Conservation (phyloP, 2,329 filamentous ascomycete genomes). For the Talaromyces sp. region DNA sequence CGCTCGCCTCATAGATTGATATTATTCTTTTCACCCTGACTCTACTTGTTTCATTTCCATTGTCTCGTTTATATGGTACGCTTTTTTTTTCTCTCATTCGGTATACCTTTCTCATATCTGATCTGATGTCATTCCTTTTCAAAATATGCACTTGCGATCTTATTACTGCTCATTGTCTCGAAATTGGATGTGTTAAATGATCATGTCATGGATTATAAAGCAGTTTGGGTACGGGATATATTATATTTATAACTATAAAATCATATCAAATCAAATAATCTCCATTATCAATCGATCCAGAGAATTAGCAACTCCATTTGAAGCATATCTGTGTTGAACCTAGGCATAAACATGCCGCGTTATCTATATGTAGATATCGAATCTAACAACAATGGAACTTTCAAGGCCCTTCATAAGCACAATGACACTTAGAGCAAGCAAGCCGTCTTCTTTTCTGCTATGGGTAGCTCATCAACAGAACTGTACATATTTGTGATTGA, state of each 20-base stretch:
- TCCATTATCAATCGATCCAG: neutral
- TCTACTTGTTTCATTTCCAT: neutral
- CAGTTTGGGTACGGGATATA: neutral
- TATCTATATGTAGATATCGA: neutral
- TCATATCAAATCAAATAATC: neutral
- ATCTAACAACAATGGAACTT: neutral
- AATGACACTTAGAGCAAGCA: neutral
- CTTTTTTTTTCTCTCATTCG: neutral
- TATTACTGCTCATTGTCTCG: neutral
- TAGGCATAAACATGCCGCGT: neutral
- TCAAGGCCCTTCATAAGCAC: neutral
- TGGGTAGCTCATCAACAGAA: neutral
- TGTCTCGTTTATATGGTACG: neutral
- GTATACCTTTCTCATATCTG: neutral
- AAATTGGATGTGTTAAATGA: neutral
- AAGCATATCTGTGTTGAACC: neutral
- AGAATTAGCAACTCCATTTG: no score
- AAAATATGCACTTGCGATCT: neutral
- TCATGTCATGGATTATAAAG: neutral
- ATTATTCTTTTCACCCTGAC: neutral
- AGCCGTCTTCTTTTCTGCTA: no score
- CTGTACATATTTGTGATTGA: neutral
- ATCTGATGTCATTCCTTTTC: constrained; percentile 2
- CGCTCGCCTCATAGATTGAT: neutral
- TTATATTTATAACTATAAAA: constrained; percentile 4